Conservation (phyloP, 495 filamentous ascomycete species). For the Friedmanniomyces simplex region DNA sequence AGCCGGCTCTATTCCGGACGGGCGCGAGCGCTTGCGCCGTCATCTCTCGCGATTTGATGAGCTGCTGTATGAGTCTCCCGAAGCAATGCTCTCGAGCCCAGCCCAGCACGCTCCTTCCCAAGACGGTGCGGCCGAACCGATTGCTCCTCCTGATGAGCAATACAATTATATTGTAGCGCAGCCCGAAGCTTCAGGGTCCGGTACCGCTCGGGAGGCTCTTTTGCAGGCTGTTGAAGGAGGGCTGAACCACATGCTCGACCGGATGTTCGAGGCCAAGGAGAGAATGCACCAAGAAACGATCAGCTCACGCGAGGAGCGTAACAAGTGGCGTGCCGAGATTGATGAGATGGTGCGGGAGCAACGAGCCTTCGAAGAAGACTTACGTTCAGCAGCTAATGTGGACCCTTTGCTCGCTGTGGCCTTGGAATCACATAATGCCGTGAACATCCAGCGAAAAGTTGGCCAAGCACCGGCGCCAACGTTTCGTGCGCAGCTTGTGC, state of each 20-base stretch:
- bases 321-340: slow-evolving; percentile 38
- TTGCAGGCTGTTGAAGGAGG: slow-evolving; percentile 85
- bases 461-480: not conserved
- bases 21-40: slow-evolving; percentile 58
- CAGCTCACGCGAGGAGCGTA: slow-evolving; percentile 51
- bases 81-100: slow-evolving; percentile 17
- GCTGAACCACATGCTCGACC: slow-evolving; percentile 82
- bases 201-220: slow-evolving; percentile 49
- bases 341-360: slow-evolving; percentile 8
- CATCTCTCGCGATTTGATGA: slow-evolving; percentile 48
- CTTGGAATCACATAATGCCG: not conserved
- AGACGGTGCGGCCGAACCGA: slow-evolving; percentile 44
- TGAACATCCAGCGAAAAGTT: not conserved
- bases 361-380: slow-evolving; percentile 1
- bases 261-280: slow-evolving; percentile 73
- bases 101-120: slow-evolving; percentile 27
- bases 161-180: too few species aligned
- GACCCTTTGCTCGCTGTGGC: slow-evolving; percentile 19
- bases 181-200: too few species aligned
- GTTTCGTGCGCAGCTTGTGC: slow-evolving; percentile 2
- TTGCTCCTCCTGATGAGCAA: not conserved
- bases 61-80: slow-evolving; percentile 21
- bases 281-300: slow-evolving; percentile 60
- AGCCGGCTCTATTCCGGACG: slow-evolving; percentile 29
- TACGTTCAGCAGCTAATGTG: not conserved